Base-by-base conservation (phyloP, 495 filamentous ascomycete genomes). In the Darksidea phi region DNA sequence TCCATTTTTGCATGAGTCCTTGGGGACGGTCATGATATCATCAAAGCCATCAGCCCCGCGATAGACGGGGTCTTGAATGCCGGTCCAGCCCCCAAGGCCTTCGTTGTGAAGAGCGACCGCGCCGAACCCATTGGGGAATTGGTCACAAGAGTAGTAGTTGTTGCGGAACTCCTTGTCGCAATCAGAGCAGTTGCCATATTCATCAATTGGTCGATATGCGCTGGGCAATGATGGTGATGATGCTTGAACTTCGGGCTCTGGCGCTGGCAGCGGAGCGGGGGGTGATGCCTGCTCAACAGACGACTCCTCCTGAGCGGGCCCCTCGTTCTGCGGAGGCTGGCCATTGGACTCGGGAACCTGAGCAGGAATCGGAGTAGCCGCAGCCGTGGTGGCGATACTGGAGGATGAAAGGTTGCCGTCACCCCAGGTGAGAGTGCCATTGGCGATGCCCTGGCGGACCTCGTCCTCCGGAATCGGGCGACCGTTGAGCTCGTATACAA, bases 41-140 rank as follows among this genome's bases (percentile, higher is more conserved):
- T 83, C 84, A 54, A 82, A 73, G 21, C 77, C 48, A 15, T 73
- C 66, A 41, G 70, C 76, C 47, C 71, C 64, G 12, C 71, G 36
- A 18, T 69, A 74, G 24, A 78, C 71, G 65, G 74, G 73, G 13
- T 82, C 80, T 73, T 94, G 89, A 64, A 97, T 79, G 72, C 92
- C 91, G 57, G 84, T 86, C 86, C 86, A 98, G 58, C 91, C 91
- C 52, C 78, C 81, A 13, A 88, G 75, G 21, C 79, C 79, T 6
- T 87, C 75, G 80, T 88, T 95, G 45, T 79, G 66, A 21, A 95
- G 75, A 54, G 82, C 41, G 20, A 96, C 68, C 0, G 95, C 87
- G 69, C 94, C 94, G 68, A 95, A 97, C 0, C 84, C 78, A 11
- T 85, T 85, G 23, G 95, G 95, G 78, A 97, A 94, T 0, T 76